These are phyloP conservation scores for Fusarium sp. DNA, from an alignment of 2,329 filamentous ascomycete species.

Conservation along the genomic window DNA sequence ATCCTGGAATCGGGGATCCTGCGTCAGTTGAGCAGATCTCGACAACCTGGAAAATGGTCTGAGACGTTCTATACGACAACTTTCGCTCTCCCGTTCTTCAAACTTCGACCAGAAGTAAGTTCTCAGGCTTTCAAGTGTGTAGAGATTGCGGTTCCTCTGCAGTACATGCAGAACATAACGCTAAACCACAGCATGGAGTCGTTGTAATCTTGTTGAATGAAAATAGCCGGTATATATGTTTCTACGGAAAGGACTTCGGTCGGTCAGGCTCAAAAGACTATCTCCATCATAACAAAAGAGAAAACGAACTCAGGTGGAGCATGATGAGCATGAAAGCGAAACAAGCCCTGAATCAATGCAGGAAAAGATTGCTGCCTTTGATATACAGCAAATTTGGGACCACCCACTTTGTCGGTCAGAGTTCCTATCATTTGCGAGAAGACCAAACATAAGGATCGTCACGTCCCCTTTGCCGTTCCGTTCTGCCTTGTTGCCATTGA, in stretches of 20 bases:
- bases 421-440: too few relatives aligned
- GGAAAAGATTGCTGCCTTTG: not conserved
- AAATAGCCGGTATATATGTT: not conserved
- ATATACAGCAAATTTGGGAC: not conserved
- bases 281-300: not conserved
- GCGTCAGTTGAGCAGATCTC: not conserved
- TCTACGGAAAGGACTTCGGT: not conserved
- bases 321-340: not conserved
- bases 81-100: not conserved
- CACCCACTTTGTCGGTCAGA: too few relatives aligned
- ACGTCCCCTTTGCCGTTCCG: too few relatives aligned
- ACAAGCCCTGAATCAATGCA: not conserved
- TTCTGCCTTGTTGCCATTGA: too few relatives aligned
- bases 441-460: too few relatives aligned
- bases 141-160: not conserved
- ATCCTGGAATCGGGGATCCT: not conserved
- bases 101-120: not conserved
- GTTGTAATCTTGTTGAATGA: not conserved
- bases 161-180: not conserved
- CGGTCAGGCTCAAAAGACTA: not conserved
- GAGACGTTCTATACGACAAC: not conserved
- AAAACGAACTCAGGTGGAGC: not conserved
- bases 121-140: not conserved
- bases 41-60: not conserved
- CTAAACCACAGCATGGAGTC: not conserved